These are phyloP conservation scores for Rhynchosporium graminicola DNA, from an alignment of 2,329 filamentous ascomycete species.

Conservation along the genomic window DNA sequence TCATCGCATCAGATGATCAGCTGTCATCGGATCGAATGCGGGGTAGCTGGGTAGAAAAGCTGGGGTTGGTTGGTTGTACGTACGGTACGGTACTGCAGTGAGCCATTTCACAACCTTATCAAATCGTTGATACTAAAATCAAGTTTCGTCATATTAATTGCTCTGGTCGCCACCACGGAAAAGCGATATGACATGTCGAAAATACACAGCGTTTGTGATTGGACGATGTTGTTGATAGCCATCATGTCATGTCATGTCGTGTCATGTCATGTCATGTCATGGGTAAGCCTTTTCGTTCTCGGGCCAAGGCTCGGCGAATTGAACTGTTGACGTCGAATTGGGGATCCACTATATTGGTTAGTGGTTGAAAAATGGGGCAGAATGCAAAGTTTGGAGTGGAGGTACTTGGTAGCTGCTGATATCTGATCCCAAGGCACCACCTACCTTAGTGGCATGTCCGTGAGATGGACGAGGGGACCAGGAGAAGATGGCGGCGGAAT, in stretches of 20 bases:
- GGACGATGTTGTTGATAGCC: neutral
- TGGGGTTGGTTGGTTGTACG: neutral
- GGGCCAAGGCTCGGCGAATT: constrained; percentile 12
- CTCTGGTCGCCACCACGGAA: neutral
- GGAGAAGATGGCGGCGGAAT: neutral
- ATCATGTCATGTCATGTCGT: neutral
- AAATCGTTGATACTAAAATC: neutral
- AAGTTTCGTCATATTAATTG: neutral
- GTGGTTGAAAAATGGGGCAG: neutral
- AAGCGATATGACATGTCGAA: neutral
- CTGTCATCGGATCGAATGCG: neutral
- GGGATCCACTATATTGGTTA: neutral
- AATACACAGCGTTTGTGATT: neutral
- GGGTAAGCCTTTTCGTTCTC: neutral
- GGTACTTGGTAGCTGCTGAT: neutral
- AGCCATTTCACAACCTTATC: neutral
- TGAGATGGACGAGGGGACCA: neutral
- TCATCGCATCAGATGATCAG: neutral
- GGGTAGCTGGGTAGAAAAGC: constrained; percentile 5
- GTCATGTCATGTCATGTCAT: too few species aligned
- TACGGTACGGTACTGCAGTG: too few species aligned
- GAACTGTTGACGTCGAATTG: neutral
- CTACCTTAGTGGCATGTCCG: neutral
- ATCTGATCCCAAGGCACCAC: neutral
- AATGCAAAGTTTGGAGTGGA: neutral